phyloP scores from a whole-genome alignment of 2,329 filamentous ascomycete species.

The Pseudogymnoascus sp. region DNA sequence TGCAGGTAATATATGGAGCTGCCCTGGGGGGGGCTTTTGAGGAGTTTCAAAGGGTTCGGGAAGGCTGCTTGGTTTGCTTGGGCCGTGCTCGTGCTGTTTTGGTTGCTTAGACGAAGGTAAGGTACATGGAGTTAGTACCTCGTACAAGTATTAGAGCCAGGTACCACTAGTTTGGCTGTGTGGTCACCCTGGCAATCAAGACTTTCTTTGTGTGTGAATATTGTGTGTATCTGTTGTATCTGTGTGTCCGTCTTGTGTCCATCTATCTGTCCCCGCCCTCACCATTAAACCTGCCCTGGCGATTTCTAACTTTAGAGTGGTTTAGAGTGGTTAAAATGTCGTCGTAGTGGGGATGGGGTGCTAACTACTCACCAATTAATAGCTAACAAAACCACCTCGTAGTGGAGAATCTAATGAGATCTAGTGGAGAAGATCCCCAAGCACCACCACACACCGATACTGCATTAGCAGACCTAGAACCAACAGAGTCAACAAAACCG shows the following conservation, averaged over 20 bases:
- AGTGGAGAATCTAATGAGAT: neutral
- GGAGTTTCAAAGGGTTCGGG: neutral
- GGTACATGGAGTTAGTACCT: neutral
- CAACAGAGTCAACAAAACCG: neutral
- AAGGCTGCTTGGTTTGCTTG: neutral
- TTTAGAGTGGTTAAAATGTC: neutral
- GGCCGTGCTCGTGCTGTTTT: neutral
- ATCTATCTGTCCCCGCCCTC: neutral
- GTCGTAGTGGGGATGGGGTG: neutral
- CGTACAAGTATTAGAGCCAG: neutral
- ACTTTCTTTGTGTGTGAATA: neutral
- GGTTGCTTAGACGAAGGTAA: neutral
- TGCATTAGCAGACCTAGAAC: neutral
- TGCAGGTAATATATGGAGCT: slow-evolving; percentile 1
- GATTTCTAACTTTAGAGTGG: neutral
- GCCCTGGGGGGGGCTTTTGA: neutral
- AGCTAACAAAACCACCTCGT: neutral
- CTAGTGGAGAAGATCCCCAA: neutral
- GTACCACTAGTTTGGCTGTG: neutral
- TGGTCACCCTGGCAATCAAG: slow-evolving; percentile 6
- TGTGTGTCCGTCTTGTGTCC: neutral
- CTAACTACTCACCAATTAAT: neutral
- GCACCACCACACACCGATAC: neutral
- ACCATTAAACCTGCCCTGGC: neutral
- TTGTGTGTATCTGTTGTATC: neutral